Conservation (phyloP, 2,329 filamentous ascomycete genomes). For the Bipolaris sorokiniana region DNA sequence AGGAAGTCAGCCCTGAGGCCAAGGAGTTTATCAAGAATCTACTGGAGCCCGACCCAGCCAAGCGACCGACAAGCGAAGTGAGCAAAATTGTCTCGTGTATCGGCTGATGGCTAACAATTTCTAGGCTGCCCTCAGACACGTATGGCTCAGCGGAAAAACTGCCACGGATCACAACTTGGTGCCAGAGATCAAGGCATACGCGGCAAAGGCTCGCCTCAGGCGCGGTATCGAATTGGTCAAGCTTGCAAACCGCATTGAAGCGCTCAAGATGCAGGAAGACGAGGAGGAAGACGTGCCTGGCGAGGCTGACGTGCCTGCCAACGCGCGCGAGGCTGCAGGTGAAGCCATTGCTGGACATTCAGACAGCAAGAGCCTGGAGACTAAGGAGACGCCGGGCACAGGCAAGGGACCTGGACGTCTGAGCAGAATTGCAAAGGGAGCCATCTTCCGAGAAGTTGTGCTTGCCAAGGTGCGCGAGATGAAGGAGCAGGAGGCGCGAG, state of each 20-base stretch:
- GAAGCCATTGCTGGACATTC: slow-evolving; percentile 48
- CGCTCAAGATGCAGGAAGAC: slow-evolving; percentile 91
- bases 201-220: slow-evolving; percentile 86
- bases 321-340: slow-evolving; percentile 64
- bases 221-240: slow-evolving; percentile 96
- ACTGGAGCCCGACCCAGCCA: slow-evolving; percentile 76
- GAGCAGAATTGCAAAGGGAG: slow-evolving; percentile 65
- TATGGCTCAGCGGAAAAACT: slow-evolving; percentile 89
- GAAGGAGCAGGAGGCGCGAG: slow-evolving; percentile 82
- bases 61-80: slow-evolving; percentile 79
- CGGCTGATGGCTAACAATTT: slow-evolving; percentile 20
- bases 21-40: slow-evolving; percentile 90
- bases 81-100: slow-evolving; percentile 25
- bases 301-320: slow-evolving; percentile 65
- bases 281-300: slow-evolving; percentile 73
- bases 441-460: slow-evolving; percentile 94
- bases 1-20: slow-evolving; percentile 91
- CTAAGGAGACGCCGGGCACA: slow-evolving; percentile 31
- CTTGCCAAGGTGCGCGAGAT: slow-evolving; percentile 91
- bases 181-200: slow-evolving; percentile 94
- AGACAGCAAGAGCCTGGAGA: slow-evolving; percentile 37
- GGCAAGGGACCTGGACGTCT: slow-evolving; percentile 58
- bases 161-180: slow-evolving; percentile 96
- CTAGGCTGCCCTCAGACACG: slow-evolving; percentile 77
- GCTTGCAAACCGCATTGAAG: slow-evolving; percentile 91